Percentiles rank a stretch among this genome's conserved stretches.
These are phyloP conservation scores for Flaveria brownii DNA, from an alignment of 129 eudicot species.

Conservation along the genomic window DNA sequence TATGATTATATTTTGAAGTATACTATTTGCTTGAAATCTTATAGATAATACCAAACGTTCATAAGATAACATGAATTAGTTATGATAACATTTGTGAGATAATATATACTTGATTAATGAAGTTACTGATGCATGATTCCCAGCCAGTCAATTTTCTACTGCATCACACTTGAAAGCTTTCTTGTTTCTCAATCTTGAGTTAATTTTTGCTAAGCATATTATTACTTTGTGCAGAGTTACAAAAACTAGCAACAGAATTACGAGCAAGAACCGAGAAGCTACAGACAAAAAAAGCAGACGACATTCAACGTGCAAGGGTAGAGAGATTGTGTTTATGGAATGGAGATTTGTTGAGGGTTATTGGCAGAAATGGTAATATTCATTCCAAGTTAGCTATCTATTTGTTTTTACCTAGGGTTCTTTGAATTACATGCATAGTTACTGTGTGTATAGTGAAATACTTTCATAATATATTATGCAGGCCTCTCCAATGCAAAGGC, in stretches of 20 bases:
- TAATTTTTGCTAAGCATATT: background rate
- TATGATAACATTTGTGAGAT: background rate
- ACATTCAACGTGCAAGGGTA: conserved; percentile 33
- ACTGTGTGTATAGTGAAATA: conserved; percentile 2
- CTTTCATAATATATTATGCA: conserved; percentile 28
- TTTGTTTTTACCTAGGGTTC: background rate
- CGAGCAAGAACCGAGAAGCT: conserved; percentile 45
- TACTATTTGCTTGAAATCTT: background rate
- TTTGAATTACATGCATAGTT: background rate
- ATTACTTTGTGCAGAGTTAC: conserved; percentile 50
- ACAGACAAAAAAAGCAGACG: conserved; percentile 48
- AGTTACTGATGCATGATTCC: background rate
- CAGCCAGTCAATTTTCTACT: background rate
- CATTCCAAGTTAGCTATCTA: background rate
- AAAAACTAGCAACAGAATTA: conserved; percentile 55
- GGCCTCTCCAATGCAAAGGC: conserved; percentile 41
- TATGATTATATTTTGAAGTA: background rate
- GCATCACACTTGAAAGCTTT: conserved; percentile 1
- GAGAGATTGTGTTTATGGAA: conserved; percentile 38
- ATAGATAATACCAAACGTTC: background rate
- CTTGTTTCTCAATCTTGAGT: background rate
- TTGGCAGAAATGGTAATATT: conserved; percentile 43
- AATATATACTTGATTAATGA: background rate
- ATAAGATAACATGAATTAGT: background rate
- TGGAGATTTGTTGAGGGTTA: conserved; percentile 38